These are phyloP conservation scores for Xerophyta viscosa DNA, from an alignment of 106 monocot species.

Conservation along the genomic window DNA sequence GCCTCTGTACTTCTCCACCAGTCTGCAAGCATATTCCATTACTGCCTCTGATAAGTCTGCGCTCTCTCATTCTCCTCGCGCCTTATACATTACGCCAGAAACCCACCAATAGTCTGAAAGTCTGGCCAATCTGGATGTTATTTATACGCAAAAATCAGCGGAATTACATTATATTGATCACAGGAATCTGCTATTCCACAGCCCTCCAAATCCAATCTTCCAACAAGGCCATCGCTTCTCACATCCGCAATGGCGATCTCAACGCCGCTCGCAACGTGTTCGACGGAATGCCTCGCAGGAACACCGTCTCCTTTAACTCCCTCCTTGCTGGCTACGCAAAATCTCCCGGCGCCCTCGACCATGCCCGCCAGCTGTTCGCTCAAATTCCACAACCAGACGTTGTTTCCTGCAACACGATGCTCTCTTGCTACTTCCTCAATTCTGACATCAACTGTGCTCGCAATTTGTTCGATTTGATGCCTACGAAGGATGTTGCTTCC, in stretches of 20 bases:
- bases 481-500: conserved; percentile 34
- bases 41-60: conserved; percentile 36
- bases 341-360: conserved; percentile 17
- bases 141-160: too few species aligned
- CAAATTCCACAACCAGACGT: conserved; percentile 53
- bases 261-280: conserved; percentile 31
- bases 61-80: conserved; percentile 7
- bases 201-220: background rate
- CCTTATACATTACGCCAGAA: conserved; percentile 68
- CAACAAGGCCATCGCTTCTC: conserved; percentile 25
- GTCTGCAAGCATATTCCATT: conserved; percentile 25
- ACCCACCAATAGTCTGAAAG: too few species aligned
- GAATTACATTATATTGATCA: too few species aligned
- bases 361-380: conserved; percentile 44
- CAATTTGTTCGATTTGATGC: conserved; percentile 36
- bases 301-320: conserved; percentile 43
- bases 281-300: conserved; percentile 30
- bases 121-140: too few species aligned
- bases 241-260: conserved; percentile 34
- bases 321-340: conserved; percentile 43
- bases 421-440: conserved; percentile 55
- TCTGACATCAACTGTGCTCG: conserved; percentile 31
- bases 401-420: conserved; percentile 69
- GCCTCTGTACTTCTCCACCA: conserved; percentile 32
- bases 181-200: too few species aligned